Base-by-base conservation (phyloP, 2,329 filamentous ascomycete species). In the Rhexocercosporidium sp. region DNA sequence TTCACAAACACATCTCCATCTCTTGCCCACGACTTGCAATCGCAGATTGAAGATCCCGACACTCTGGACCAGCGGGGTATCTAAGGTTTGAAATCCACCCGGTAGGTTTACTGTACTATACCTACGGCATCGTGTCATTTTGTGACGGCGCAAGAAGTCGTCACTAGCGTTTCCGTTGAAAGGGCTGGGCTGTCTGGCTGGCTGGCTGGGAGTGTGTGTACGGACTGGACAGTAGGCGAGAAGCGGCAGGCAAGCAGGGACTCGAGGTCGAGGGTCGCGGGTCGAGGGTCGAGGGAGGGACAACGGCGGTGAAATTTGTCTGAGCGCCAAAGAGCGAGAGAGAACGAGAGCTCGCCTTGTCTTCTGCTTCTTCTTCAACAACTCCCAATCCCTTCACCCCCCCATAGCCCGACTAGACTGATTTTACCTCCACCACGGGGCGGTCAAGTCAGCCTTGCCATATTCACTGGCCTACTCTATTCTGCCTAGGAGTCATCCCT, bases 151-250 rank as follows among this genome's bases (percentile, higher is more conserved):
- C 31, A 41, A 44, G 34, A 63, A 64, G 63, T 68, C 66, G 66
- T 68, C 66, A 66, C 66, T 68, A 66, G 62, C 66, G 66, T 60
- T 68, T 41, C 66, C 66, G 66, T 44, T 20, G 22, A 25, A 46
- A 12, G 18, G 31, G 18, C 22, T 29, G 12, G 25, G 18, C 22
- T 29, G 12, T 3, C 12, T 14, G 12, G 12, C 49, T 14, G 49
- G n/a, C 53, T 39, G n/a, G 47, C 22, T n/a, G n/a, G n/a, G n/a
- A n/a, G n/a, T n/a, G n/a, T n/a, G n/a, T n/a, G n/a, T n/a, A n/a
- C n/a, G n/a, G n/a, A n/a, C n/a, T n/a, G n/a, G n/a, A n/a, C n/a
- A n/a, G n/a, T n/a, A 51, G 27, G 47, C 47, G 47, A 27, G 27
- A 49, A 20, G 14, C 22, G 46, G 37, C 37, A 54, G 3, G 53